These are phyloP conservation scores for Phytopythium boreale DNA, from an alignment of 352 stramenopile genomes.

Conservation along the genomic window DNA sequence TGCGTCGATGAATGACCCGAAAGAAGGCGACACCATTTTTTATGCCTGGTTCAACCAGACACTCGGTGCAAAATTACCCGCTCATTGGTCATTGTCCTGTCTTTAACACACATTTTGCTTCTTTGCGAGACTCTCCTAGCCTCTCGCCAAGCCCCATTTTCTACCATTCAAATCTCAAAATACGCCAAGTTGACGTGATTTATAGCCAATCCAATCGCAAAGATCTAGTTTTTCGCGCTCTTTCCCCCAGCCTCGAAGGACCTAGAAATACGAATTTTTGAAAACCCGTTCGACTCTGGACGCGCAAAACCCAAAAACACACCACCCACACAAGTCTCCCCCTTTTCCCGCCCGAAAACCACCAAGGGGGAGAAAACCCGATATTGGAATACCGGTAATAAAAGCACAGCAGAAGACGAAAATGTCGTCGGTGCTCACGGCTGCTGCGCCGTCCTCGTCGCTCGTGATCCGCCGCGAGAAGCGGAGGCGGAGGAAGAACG, in stretches of 20 bases:
- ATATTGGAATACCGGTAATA: conserved; percentile 4
- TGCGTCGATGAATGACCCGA: no score
- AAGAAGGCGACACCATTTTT: no score
- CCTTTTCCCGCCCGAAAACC: not conserved
- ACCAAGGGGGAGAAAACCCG: not conserved
- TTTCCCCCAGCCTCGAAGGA: not conserved
- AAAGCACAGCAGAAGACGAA: not conserved
- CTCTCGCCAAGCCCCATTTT: not conserved
- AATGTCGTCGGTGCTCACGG: conserved; percentile 8
- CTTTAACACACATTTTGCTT: not conserved
- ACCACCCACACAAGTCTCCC: not conserved
- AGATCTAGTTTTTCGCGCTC: not conserved
- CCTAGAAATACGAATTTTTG: conserved; percentile 4
- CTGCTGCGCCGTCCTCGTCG: conserved; percentile 31
- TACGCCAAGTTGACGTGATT: not conserved
- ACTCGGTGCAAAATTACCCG: no score
- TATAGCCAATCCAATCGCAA: not conserved
- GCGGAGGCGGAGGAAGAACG: conserved; percentile 36
- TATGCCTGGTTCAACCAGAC: no score
- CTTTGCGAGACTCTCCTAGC: not conserved
- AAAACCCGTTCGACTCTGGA: not conserved
- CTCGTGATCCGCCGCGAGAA: conserved; percentile 64
- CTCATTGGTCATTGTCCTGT: no score
- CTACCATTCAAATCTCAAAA: not conserved
- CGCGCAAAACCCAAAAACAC: conserved; percentile 2